phyloP scores from a whole-genome alignment of 2,329 filamentous ascomycete species.

The Magnaporthales sp. region DNA sequence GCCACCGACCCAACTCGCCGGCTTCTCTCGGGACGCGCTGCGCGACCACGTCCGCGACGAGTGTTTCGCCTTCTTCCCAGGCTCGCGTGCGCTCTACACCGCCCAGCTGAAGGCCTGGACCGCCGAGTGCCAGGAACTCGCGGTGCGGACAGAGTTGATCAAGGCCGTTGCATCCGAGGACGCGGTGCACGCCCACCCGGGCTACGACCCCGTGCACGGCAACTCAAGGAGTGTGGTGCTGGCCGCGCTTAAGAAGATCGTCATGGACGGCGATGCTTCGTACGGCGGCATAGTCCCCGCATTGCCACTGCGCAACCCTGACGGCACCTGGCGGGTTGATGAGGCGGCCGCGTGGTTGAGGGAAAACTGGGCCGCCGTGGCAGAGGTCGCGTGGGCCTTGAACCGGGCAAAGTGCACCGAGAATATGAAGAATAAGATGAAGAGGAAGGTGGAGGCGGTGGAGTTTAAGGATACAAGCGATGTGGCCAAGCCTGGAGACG shows the following conservation, averaged over 20 bases:
- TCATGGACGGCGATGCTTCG: constrained; percentile 32
- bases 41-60: constrained; percentile 40
- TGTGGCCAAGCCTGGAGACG: neutral
- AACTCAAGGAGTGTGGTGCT: constrained; percentile 25
- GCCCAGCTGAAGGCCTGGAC: constrained; percentile 31
- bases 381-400: neutral
- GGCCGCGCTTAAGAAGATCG: constrained; percentile 38
- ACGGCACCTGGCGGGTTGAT: constrained; percentile 35
- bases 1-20: neutral
- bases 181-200: constrained; percentile 2
- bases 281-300: neutral
- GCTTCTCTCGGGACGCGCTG: constrained; percentile 10
- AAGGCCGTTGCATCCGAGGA: constrained; percentile 16
- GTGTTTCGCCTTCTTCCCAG: constrained; percentile 42
- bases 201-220: constrained; percentile 19
- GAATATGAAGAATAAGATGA: constrained; percentile 1
- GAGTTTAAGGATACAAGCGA: neutral
- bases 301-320: constrained; percentile 16
- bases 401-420: neutral
- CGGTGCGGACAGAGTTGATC: constrained; percentile 26
- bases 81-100: constrained; percentile 33
- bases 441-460: constrained; percentile 6
- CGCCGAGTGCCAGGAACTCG: constrained; percentile 27
- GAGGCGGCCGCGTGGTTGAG: constrained; percentile 32
- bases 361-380: constrained; percentile 26